Evolutionary conservation across 495 filamentous ascomycete species (phyloP).

Genomic region (Talaromyces trachyspermus): DNA sequence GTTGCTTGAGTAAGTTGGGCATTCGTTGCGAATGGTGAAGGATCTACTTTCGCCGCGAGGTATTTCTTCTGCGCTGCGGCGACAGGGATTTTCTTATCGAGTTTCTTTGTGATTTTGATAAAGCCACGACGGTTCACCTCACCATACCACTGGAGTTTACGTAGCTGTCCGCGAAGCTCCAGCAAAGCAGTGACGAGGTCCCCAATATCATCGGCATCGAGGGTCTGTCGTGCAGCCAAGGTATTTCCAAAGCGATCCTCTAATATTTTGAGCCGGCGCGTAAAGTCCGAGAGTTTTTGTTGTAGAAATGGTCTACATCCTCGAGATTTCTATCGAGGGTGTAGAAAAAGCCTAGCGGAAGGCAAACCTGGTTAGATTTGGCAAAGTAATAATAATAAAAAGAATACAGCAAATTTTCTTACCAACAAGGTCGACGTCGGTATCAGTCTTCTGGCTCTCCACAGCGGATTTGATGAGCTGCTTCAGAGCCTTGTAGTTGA

Average conservation of each 20-base stretch:
- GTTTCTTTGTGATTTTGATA: slow-evolving; percentile 95
- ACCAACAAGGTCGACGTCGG: slow-evolving; percentile 74
- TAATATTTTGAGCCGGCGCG: slow-evolving; percentile 74
- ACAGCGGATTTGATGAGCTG: slow-evolving; percentile 80
- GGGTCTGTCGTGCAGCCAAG: slow-evolving; percentile 37
- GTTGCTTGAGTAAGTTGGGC: slow-evolving; percentile 54
- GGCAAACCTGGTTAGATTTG: slow-evolving; percentile 9
- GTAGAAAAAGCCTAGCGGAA: slow-evolving; percentile 76
- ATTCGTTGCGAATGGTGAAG: slow-evolving; percentile 76
- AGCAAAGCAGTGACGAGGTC: slow-evolving; percentile 84
- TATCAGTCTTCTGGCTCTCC: slow-evolving; percentile 53
- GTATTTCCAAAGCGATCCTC: slow-evolving; percentile 73
- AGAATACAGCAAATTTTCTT: slow-evolving; percentile 19
- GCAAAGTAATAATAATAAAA: slow-evolving; percentile 1
- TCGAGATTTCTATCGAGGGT: slow-evolving; percentile 93
- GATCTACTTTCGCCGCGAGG: slow-evolving; percentile 79
- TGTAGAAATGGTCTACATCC: slow-evolving; percentile 90
- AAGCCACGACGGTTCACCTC: slow-evolving; percentile 95
- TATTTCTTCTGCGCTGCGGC: slow-evolving; percentile 72
- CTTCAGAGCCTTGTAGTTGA: slow-evolving; percentile 94
- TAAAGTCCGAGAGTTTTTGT: slow-evolving; percentile 78
- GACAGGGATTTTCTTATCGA: slow-evolving; percentile 80
- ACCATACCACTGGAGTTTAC: slow-evolving; percentile 94
- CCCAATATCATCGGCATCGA: slow-evolving; percentile 71
- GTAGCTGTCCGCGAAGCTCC: slow-evolving; percentile 75